Evolutionary conservation across 2,329 filamentous ascomycete species (phyloP), one percentile per base, ranked within the genome.

Genomic region (Leptographium wingfieldii): DNA sequence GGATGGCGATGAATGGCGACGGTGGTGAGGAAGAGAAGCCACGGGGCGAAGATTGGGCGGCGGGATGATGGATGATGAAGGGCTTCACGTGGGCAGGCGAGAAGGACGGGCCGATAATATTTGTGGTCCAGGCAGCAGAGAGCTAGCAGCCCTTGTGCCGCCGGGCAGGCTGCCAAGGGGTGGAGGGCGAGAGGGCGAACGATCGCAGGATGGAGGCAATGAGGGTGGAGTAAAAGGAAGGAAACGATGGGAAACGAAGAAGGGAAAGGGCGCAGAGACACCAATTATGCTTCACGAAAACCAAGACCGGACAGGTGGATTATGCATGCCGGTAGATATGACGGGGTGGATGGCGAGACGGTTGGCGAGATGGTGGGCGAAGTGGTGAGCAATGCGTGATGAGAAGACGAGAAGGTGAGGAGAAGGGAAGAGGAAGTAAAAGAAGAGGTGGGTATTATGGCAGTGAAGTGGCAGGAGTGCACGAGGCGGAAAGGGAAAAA

Each of bases 41-140:
- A 25, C 22, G 10, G 6, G 46, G 16, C 16, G 9, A 22, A 33
- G 49, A 35, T 55, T 53, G 35, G n/a, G 22, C 46, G 46, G 54
- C 53, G 54, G 52, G 49, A 55, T 54, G 52, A 25, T 52, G 52
- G 49, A 55, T 54, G 52, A 25, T 52, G 57, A n/a, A 11, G 25
- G 25, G 35, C 51, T 49, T 54, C 57, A 33, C 22, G 27, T 16
- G 48, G 48, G 38, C 29, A 51, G 19, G 35, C 46, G 49, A 27
- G 40, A 35, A 4, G 9, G 53, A 59, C 52, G 58, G 58, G 56
- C 58, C 33, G 58, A 62, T 25, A 58, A 59, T 51, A 55, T 40
- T 55, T 38, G 38, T 53, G 55, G 38, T 22, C 54, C 29, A 52
- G 35, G n/a, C 38, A 27, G 46, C 19, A 38, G 33, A 25, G 12